Evolutionary conservation across 78 protist species (phyloP).

Genomic region (Polysphondylium violaceum): DNA sequence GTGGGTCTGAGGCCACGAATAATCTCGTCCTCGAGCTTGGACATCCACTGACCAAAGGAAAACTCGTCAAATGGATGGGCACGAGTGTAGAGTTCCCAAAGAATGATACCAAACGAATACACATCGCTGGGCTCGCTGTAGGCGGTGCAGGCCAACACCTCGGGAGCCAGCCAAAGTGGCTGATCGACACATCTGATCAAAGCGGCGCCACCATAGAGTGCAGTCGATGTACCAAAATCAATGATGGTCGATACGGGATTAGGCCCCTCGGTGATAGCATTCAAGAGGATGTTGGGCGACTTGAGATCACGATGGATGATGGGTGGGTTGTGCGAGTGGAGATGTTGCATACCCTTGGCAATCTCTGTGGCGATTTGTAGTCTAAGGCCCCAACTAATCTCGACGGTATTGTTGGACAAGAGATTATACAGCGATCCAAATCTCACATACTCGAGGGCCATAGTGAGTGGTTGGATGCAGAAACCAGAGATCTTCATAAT

Average conservation of each 20-base stretch:
- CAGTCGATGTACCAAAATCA: slow-evolving; percentile 65
- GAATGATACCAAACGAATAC: slow-evolving; percentile 80
- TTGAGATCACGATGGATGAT: slow-evolving; percentile 91
- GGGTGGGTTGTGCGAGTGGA: slow-evolving; percentile 84
- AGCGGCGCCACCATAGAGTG: slow-evolving; percentile 66
- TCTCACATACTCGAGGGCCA: slow-evolving; percentile 85
- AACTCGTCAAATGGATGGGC: slow-evolving; percentile 79
- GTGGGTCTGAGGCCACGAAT: slow-evolving; percentile 78
- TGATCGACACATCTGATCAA: slow-evolving; percentile 74
- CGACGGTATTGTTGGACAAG: slow-evolving; percentile 41
- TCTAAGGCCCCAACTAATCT: slow-evolving; percentile 65
- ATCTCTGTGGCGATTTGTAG: slow-evolving; percentile 86
- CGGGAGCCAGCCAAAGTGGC: slow-evolving; percentile 83
- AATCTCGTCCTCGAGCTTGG: slow-evolving; percentile 75
- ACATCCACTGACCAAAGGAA: slow-evolving; percentile 80
- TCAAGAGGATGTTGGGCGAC: slow-evolving; percentile 85
- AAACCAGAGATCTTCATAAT: slow-evolving; percentile 74
- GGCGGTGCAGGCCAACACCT: slow-evolving; percentile 48
- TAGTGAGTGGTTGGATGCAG: slow-evolving; percentile 70
- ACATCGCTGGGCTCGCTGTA: slow-evolving; percentile 76
- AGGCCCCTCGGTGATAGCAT: slow-evolving; percentile 25
- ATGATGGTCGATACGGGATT: slow-evolving; percentile 44
- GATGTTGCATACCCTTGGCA: slow-evolving; percentile 91
- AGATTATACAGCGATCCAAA: slow-evolving; percentile 76
- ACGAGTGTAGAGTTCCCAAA: slow-evolving; percentile 80